Evolutionary conservation across 2,329 filamentous ascomycete species (phyloP).

Genomic region (Claviceps maximensis): DNA sequence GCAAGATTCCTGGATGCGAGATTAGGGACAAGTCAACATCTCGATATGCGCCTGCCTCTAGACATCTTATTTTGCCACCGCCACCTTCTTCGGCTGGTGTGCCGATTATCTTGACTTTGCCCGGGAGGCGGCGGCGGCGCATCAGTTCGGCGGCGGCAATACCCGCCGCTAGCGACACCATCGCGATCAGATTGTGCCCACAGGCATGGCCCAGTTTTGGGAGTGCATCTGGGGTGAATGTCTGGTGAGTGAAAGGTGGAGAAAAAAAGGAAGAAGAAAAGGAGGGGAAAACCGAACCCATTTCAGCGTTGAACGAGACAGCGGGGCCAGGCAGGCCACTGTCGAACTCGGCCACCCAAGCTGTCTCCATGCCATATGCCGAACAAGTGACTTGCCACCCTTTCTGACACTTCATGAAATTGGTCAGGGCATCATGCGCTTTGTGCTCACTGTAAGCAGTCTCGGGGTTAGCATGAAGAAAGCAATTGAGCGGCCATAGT

Average conservation of each 20-base stretch:
- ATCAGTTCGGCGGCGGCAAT: slow-evolving; percentile 33
- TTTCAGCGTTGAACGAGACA: slow-evolving; percentile 29
- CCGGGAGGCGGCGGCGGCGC: slow-evolving; percentile 25
- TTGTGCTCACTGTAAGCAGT: slow-evolving; percentile 26
- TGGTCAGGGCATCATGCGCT: slow-evolving; percentile 27
- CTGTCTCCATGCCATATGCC: slow-evolving; percentile 29
- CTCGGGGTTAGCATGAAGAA: slow-evolving; percentile 32
- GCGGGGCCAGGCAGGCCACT: slow-evolving; percentile 21
- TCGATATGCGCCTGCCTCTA: slow-evolving; percentile 26
- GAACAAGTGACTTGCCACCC: slow-evolving; percentile 27
- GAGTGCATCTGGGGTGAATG: slow-evolving; percentile 23
- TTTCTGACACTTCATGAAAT: slow-evolving; percentile 19
- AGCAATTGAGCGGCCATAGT: slow-evolving; percentile 24
- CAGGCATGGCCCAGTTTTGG: slow-evolving; percentile 35
- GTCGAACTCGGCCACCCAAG: slow-evolving; percentile 28
- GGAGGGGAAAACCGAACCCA: slow-evolving; percentile 10
- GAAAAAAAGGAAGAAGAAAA: not conserved
- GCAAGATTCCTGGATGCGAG: slow-evolving; percentile 19
- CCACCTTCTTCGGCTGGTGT: slow-evolving; percentile 34
- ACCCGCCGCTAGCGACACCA: slow-evolving; percentile 28
- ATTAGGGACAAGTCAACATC: slow-evolving; percentile 11
- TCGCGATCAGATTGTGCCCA: slow-evolving; percentile 35
- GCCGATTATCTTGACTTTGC: slow-evolving; percentile 33
- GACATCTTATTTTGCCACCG: slow-evolving; percentile 33
- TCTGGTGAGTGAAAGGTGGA: no score